phyloP scores from a whole-genome alignment of 495 filamentous ascomycete species.

The Trichoderma asperelloides region DNA sequence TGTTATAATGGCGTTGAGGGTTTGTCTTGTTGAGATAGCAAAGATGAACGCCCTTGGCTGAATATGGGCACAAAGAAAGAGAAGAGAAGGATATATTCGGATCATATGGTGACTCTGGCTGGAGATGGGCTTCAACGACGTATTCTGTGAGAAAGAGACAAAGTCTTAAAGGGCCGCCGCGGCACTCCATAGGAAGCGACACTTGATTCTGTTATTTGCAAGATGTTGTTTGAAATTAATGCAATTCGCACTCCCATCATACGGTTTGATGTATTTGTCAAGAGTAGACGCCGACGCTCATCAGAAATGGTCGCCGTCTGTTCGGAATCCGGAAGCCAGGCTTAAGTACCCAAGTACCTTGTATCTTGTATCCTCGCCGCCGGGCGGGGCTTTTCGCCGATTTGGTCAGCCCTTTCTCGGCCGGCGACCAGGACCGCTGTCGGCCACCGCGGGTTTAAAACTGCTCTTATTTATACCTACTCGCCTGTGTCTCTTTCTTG shows the following conservation, averaged over 20 bases:
- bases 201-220: no score
- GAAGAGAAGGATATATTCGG: background rate
- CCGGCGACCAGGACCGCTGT: background rate
- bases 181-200: no score
- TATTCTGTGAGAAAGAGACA: background rate
- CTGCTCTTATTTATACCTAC: no score
- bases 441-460: background rate
- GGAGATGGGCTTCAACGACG: background rate
- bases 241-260: no score
- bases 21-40: background rate
- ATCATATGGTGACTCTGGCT: background rate
- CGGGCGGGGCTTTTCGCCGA: background rate
- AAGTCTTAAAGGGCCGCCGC: no score
- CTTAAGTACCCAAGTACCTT: background rate
- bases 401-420: background rate
- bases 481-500: background rate
- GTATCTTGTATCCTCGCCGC: background rate
- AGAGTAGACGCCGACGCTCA: no score
- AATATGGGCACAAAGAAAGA: background rate
- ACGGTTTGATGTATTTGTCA: no score
- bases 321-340: no score
- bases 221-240: no score
- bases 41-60: background rate
- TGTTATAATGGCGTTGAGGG: background rate
- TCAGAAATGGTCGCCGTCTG: background rate